These are phyloP conservation scores for Leccinellum albellum DNA, from an alignment of 768 basidiomycete genomes.

Conservation along the genomic window DNA sequence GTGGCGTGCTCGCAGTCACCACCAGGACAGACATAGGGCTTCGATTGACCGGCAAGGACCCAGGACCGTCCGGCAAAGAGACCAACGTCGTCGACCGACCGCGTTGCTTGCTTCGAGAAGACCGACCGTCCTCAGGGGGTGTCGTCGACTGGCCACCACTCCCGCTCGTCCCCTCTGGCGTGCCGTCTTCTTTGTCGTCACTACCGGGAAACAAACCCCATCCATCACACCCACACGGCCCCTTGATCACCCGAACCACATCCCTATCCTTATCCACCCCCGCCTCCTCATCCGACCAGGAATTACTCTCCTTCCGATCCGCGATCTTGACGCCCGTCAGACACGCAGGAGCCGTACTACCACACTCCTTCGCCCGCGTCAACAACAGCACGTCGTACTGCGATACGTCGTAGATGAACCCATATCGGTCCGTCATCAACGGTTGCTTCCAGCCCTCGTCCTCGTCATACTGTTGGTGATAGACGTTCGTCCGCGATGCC, in stretches of 20 bases:
- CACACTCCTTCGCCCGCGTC: constrained; percentile 65
- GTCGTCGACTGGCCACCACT: constrained; percentile 11
- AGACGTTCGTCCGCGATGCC: constrained; percentile 50
- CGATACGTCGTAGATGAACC: constrained; percentile 85
- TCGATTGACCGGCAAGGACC: not conserved
- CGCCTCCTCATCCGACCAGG: constrained; percentile 68
- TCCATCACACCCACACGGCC: constrained; percentile 40
- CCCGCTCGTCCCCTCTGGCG: constrained; percentile 9
- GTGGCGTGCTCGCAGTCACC: constrained; percentile 59
- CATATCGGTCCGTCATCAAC: constrained; percentile 75
- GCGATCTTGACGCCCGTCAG: constrained; percentile 86
- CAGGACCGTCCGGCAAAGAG: constrained; percentile 19
- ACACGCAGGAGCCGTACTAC: constrained; percentile 76
- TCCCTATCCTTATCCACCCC: constrained; percentile 24
- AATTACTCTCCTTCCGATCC: constrained; percentile 74
- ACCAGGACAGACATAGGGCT: constrained; percentile 52
- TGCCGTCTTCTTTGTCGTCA: not conserved
- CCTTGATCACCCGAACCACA: constrained; percentile 38
- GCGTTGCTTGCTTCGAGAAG: constrained; percentile 39
- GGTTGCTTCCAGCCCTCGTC: constrained; percentile 50
- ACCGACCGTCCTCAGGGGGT: constrained; percentile 22
- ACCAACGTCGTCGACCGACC: constrained; percentile 37
- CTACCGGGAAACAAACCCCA: constrained; percentile 7
- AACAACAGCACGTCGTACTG: constrained; percentile 78
- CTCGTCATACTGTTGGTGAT: constrained; percentile 40